A percentile compares a stretch with the other conserved stretches of the same genome.
These are phyloP conservation scores for Helicocarpus griseus DNA, from an alignment of 2,329 filamentous ascomycete species.

Conservation along the genomic window DNA sequence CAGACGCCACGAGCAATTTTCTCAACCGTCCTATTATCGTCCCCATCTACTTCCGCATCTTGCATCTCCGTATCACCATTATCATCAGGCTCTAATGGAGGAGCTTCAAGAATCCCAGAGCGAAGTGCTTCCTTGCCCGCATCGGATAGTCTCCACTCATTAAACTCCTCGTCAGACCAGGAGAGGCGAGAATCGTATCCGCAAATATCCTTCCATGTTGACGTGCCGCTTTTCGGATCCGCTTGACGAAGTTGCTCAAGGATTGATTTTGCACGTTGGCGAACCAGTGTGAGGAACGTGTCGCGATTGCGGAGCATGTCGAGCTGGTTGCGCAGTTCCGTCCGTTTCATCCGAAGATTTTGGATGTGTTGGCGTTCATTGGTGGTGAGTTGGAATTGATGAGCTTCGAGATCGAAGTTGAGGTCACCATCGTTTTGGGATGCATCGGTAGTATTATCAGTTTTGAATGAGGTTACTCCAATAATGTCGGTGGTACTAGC, in stretches of 20 bases:
- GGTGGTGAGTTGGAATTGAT: conserved; percentile 10
- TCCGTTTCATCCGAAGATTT: conserved; percentile 10
- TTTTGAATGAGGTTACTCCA: background rate
- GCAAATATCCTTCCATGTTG: conserved; percentile 37
- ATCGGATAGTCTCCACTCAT: conserved; percentile 34
- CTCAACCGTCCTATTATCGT: conserved; percentile 18
- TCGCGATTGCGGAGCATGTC: conserved; percentile 34
- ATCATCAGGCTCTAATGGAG: conserved; percentile 14
- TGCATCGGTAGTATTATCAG: background rate
- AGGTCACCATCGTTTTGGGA: background rate
- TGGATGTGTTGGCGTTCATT: conserved; percentile 14
- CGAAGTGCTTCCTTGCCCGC: conserved; percentile 30
- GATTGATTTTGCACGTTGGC: conserved; percentile 31
- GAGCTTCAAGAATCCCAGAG: conserved; percentile 27
- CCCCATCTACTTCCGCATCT: conserved; percentile 20
- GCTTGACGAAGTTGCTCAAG: conserved; percentile 35
- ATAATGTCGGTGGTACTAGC: conserved; percentile 9
- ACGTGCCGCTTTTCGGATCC: conserved; percentile 32
- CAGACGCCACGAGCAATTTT: conserved; percentile 34
- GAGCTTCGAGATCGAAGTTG: conserved; percentile 8
- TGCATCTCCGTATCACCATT: conserved; percentile 29
- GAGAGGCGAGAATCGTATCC: conserved; percentile 38
- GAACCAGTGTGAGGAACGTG: conserved; percentile 33
- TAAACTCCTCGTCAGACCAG: conserved; percentile 41
- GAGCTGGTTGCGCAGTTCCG: conserved; percentile 18